Percentiles rank a stretch among this genome's conserved stretches.
Conservation (phyloP, 257 asterid genomes). For the Voacanga thouarsii region DNA sequence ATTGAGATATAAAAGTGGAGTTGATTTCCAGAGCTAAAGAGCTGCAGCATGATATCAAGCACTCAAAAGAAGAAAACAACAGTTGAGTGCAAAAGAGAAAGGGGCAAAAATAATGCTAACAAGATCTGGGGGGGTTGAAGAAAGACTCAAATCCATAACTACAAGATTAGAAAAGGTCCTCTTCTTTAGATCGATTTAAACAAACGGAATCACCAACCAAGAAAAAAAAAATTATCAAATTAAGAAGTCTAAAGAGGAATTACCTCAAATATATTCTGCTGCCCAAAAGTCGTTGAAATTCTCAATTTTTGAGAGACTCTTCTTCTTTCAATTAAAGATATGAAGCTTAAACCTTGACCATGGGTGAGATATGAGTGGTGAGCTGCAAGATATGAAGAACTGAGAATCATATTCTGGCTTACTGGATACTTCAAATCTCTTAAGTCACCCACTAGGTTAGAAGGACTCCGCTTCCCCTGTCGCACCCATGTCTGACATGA, state of each 20-base stretch:
- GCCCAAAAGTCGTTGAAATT: not conserved
- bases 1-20: not conserved
- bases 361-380: not conserved
- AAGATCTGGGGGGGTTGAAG: too few species aligned
- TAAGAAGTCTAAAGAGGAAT: not conserved
- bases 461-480: not conserved
- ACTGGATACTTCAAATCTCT: not conserved
- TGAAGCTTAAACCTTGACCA: not conserved
- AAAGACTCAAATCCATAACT: not conserved
- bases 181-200: not conserved
- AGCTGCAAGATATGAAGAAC: not conserved
- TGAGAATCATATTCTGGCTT: not conserved
- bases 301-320: not conserved
- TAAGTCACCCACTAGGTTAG: not conserved
- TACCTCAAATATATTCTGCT: not conserved
- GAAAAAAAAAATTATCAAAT: not conserved
- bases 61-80: too few species aligned
- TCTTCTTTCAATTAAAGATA: not conserved
- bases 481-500: not conserved
- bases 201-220: not conserved
- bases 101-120: too few species aligned
- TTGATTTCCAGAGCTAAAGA: not conserved
- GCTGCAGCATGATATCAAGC: not conserved
- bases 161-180: not conserved
- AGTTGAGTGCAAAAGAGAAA: too few species aligned